Evolutionary conservation across 75 land plant species (phyloP).

Genomic region (Selaginella tamariscina): DNA sequence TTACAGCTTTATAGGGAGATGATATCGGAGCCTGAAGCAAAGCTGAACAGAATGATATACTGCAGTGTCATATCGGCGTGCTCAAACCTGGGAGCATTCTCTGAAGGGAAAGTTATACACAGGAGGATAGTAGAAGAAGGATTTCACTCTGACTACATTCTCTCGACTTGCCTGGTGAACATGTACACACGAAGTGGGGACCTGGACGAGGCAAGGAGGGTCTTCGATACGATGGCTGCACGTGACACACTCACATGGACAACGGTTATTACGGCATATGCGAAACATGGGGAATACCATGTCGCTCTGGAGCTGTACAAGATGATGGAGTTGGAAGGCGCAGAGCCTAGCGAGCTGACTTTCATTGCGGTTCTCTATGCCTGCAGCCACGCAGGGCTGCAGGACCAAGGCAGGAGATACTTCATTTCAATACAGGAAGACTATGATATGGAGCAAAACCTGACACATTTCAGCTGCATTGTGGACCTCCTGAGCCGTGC

Average conservation of each 20-base stretch:
- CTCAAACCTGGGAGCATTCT: background rate
- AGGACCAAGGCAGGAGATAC: background rate
- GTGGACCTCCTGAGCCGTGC: constrained; percentile 6
- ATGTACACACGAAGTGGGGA: background rate
- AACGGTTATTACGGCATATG: background rate
- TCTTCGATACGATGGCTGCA: constrained; percentile 4
- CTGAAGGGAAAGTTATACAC: background rate
- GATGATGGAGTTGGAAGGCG: constrained; percentile 5
- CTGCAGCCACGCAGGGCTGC: constrained; percentile 7
- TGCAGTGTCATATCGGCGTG: background rate
- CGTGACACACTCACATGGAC: background rate
- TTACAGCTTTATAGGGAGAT: background rate
- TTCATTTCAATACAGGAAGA: background rate
- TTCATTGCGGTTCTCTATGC: background rate
- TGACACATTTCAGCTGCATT: constrained; percentile 1
- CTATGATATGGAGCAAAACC: background rate
- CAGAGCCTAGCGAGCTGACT: background rate
- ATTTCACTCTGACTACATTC: background rate
- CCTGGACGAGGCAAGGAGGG: background rate
- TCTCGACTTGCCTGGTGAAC: background rate
- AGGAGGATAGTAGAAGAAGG: background rate
- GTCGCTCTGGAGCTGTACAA: background rate
- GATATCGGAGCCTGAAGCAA: background rate
- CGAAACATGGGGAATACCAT: background rate
- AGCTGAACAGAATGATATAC: background rate